Conservation (phyloP, 1,284 basidiomycete genomes). For the Puccinia coronata region DNA sequence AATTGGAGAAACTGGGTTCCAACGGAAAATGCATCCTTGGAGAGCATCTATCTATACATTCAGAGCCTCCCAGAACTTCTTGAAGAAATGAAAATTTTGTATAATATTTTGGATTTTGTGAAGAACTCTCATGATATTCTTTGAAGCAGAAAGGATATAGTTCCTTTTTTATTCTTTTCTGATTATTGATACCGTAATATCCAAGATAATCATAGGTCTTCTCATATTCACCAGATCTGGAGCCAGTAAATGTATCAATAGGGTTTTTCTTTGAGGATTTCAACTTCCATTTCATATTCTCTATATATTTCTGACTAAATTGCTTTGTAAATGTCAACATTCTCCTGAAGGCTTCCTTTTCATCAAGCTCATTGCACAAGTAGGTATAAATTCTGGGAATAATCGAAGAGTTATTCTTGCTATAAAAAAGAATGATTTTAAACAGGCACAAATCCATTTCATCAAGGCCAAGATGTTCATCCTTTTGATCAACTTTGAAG, state of each 20-base stretch:
- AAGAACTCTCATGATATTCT: neutral
- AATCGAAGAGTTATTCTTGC: neutral
- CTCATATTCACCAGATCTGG: slow-evolving; percentile 11
- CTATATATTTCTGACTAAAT: neutral
- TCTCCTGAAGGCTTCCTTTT: neutral
- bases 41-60: neutral
- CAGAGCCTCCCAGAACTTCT: neutral
- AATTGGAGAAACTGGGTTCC: neutral
- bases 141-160: neutral
- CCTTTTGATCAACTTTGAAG: neutral
- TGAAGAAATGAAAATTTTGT: neutral
- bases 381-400: neutral
- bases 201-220: slow-evolving; percentile 3
- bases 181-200: neutral
- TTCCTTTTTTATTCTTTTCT: neutral
- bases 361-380: neutral
- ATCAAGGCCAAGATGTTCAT: neutral
- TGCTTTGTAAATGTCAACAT: slow-evolving; percentile 13
- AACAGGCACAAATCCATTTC: neutral
- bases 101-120: neutral
- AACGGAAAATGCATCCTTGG: neutral
- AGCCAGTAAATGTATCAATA: no score
- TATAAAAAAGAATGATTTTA: slow-evolving; percentile 3
- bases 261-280: neutral
- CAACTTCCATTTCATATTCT: neutral